Evolutionary conservation across 177 flowering plant species (phyloP), one percentile per base, ranked within the genome.

Genomic region (Telopea speciosissima): DNA sequence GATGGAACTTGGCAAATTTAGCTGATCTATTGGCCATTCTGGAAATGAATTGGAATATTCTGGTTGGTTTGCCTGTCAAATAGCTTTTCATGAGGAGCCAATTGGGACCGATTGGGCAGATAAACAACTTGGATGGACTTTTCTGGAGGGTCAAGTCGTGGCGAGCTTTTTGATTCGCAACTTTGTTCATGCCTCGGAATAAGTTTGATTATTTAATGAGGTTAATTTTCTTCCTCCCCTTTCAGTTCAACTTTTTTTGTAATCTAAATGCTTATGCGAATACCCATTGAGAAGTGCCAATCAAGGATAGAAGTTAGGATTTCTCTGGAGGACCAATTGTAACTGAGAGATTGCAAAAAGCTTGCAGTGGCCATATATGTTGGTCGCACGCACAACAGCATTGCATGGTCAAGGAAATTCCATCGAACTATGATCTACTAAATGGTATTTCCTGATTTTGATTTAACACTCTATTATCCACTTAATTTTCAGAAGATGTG

Each of bases 1-100:
- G 83, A 87, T 88, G 83, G 97, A 91, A 79, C 77, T 91, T 26
- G 95, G 97, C 21, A 91, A 91, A 77, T 87, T 89, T 54, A 89
- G 84, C 75, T 91, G 80, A 89, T 58, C 2, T 67, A 24, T 62
- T 62, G 52, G 52, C 54, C 60, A 45, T 62, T 28, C 8, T 49
- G 60, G 23, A 36, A 3, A 22, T 54, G 33, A 24, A 63, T 64
- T 61, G 63, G 25, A 44, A 69, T 67, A 45, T 73, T 63, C 42
- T 67, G 44, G 42, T 72, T 65, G 67, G 67, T 49, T 31, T 65
- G 12, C 70, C 62, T 26, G 54, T 49, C 9, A 49, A 73, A 62
- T 75, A 70, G 72, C 77, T 24, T 66, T 60, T 11, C 45, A 72
- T 65, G 60, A 26, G 42, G 56, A 49, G 56, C 56, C 33, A 45